Evolutionary conservation across 2,329 filamentous ascomycete species (phyloP).

Genomic region (Alternaria ventricosa): DNA sequence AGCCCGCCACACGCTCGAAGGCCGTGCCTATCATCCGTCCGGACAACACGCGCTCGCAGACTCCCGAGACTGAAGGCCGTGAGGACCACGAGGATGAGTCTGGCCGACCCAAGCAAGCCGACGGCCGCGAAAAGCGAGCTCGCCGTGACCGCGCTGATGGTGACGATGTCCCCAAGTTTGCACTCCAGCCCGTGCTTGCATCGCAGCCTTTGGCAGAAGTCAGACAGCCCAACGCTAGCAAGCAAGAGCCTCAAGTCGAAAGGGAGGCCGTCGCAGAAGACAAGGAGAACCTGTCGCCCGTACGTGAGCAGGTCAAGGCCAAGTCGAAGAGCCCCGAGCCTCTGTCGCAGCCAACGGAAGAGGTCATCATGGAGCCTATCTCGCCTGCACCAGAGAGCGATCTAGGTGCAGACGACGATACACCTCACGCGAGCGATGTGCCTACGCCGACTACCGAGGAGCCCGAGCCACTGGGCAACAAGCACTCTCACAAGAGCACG

Average conservation of each 20-base stretch:
- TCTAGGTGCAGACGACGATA: conserved; percentile 27
- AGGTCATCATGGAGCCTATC: conserved; percentile 15
- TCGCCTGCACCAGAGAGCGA: conserved; percentile 8
- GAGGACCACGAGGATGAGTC: conserved; percentile 62
- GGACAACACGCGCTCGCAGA: conserved; percentile 47
- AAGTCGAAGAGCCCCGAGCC: conserved; percentile 37
- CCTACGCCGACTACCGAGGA: conserved; percentile 41
- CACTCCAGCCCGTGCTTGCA: conserved; percentile 54
- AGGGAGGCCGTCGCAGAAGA: conserved; percentile 36
- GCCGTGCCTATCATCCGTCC: conserved; percentile 81
- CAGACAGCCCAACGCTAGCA: conserved; percentile 31
- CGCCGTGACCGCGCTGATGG: conserved; percentile 69
- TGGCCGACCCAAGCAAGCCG: conserved; percentile 67
- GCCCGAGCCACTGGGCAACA: conserved; percentile 26
- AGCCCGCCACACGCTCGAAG: conserved; percentile 75
- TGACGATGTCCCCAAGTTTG: conserved; percentile 78
- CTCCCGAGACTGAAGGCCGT: conserved; percentile 50
- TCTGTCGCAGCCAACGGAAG: conserved; percentile 19
- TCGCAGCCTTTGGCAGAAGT: conserved; percentile 43
- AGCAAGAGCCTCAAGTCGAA: conserved; percentile 28
- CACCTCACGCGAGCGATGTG: conserved; percentile 37
- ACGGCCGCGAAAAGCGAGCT: conserved; percentile 77
- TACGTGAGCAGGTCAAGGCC: conserved; percentile 27
- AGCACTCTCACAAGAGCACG: conserved; percentile 54
- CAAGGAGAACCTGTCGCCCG: conserved; percentile 48